These are phyloP conservation scores for Gossypium australe DNA, from an alignment of 345 rosid genomes.

Conservation along the genomic window DNA sequence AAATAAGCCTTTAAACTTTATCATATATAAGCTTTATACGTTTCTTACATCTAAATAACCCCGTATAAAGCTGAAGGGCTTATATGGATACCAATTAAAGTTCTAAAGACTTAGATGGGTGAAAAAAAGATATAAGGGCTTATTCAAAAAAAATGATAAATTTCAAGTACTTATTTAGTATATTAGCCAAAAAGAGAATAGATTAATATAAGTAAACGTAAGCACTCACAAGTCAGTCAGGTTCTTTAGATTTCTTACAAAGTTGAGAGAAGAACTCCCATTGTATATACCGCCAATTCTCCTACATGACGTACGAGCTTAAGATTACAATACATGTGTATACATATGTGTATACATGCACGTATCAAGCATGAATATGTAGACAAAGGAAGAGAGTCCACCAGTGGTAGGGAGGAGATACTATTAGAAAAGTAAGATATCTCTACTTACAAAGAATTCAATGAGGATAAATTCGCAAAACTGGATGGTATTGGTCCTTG, in stretches of 20 bases:
- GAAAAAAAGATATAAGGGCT: no score
- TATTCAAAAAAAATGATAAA: no score
- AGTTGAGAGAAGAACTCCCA: slow-evolving; percentile 40
- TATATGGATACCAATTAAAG: no score
- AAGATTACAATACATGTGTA: background rate
- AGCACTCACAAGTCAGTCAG: slow-evolving; percentile 36
- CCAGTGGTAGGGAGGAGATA: background rate
- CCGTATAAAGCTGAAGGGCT: no score
- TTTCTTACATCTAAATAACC: no score
- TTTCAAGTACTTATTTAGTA: no score
- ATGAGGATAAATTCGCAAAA: slow-evolving; percentile 27
- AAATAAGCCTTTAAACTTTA: no score
- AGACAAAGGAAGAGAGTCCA: background rate
- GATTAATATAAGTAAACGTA: background rate
- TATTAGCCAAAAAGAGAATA: background rate
- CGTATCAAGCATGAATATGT: background rate
- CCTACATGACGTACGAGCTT: slow-evolving; percentile 18
- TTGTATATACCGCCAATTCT: slow-evolving; percentile 30
- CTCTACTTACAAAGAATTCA: slow-evolving; percentile 32
- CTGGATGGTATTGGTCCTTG: slow-evolving; percentile 41
- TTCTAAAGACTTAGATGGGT: no score
- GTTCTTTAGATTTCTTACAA: slow-evolving; percentile 29
- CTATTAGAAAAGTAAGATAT: background rate
- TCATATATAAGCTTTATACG: no score
- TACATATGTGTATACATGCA: background rate